Evolutionary conservation across 768 basidiomycete species (phyloP), one percentile per base, ranked within the genome.

Genomic region (Tylopilus balloui): DNA sequence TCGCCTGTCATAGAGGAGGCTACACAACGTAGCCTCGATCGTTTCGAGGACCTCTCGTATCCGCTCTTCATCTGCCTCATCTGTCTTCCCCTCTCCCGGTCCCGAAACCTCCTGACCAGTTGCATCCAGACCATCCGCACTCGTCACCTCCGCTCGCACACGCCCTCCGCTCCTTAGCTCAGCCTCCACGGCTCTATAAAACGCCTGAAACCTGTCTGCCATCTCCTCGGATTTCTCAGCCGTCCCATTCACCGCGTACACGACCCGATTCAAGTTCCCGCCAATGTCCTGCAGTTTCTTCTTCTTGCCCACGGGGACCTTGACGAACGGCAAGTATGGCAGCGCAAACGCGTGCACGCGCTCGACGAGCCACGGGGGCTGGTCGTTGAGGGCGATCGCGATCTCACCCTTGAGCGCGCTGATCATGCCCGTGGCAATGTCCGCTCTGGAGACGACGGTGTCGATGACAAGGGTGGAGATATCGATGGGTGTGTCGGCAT

Each of bases 1-100:
- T 68, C 25, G 86, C 92, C 86, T 73, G 65, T 97, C 94, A 64
- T 96, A 97, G 56, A 95, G 86, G 11, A 87, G 57, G 3, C 74
- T 73, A 44, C 84, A 87, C 12, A 96, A 62, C 2, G 82, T 70
- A 6, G 77, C 72, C 65, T 98, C 95, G 7, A 94, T 79, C 7
- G 70, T 69, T 35, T 92, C 90, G 54, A 93, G 73, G 19, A 86
- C 71, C 27, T 78, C 77, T 21, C 75, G 75, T 42, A 86, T 75
- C 51, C 68, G 73, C 2, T 67, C 68, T 38, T 79, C 79, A 27
- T 71, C 52, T 4, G 41, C 50, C 34, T 67, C 67, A 20, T 20
- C 65, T 25, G 66, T 66, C 42, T 63, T 19, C 24, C 32, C 43
- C 20, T 2, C 63, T 39, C 50, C 41, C 29, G 41, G 32, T 10